Evolutionary conservation across 2,329 filamentous ascomycete genomes (phyloP).

Genomic region (Aspergillus oerlinghausenensis): DNA sequence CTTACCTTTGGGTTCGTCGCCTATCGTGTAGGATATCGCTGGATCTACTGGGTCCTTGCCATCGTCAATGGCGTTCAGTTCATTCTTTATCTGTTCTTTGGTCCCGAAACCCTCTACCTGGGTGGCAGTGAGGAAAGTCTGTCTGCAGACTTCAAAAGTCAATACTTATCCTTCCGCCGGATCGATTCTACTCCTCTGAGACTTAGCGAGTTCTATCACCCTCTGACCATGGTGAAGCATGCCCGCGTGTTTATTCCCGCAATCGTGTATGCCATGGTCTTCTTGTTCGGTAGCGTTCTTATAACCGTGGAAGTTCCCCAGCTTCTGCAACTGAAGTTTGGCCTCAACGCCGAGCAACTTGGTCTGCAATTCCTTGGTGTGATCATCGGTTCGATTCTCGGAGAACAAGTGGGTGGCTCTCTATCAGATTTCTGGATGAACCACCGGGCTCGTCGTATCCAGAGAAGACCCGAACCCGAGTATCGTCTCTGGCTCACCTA

Average conservation of each 20-base stretch:
- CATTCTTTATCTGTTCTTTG: constrained; percentile 52
- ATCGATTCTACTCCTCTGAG: constrained; percentile 51
- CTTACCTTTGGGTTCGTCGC: constrained; percentile 45
- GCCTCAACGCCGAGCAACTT: constrained; percentile 54
- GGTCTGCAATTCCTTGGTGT: constrained; percentile 57
- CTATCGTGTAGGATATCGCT: constrained; percentile 51
- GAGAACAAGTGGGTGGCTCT: constrained; percentile 56
- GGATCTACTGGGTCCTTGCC: constrained; percentile 57
- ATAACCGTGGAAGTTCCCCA: constrained; percentile 58
- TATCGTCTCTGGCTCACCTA: constrained; percentile 57
- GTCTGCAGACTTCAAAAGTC: constrained; percentile 35
- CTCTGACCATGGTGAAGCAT: constrained; percentile 44
- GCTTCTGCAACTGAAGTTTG: constrained; percentile 53
- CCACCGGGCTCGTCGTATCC: constrained; percentile 22
- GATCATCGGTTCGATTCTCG: constrained; percentile 56
- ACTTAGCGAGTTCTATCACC: constrained; percentile 49
- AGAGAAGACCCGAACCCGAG: constrained; percentile 47
- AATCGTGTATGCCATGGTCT: constrained; percentile 54
- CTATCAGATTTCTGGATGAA: constrained; percentile 58
- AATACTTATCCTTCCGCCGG: constrained; percentile 45
- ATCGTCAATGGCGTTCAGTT: constrained; percentile 57
- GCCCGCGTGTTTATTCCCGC: constrained; percentile 51
- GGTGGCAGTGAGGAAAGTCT: constrained; percentile 24
- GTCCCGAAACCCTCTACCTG: constrained; percentile 52
- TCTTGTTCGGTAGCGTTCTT: constrained; percentile 52